phyloP scores from a whole-genome alignment of 345 rosid genomes.

The Psidium friedrichsthalianum region DNA sequence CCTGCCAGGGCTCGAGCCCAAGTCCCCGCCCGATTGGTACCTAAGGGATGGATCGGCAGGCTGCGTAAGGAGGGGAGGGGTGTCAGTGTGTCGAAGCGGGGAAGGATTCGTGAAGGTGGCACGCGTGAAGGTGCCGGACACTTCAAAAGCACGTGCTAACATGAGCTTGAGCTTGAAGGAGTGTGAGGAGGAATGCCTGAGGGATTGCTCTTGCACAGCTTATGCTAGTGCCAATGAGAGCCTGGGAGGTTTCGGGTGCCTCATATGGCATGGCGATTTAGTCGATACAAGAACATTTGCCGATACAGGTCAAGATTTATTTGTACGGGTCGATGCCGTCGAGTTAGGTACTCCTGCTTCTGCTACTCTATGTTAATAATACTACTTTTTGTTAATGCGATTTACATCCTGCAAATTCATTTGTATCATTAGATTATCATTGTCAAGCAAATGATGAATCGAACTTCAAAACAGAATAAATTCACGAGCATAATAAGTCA shows the following conservation, averaged over 20 bases:
- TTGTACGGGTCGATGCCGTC: constrained; percentile 28
- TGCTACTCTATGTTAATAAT: background rate
- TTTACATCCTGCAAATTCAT: accelerated
- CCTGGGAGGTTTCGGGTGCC: constrained; percentile 6
- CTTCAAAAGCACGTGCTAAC: too few relatives aligned
- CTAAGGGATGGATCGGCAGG: too few relatives aligned
- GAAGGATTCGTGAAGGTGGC: too few relatives aligned
- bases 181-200: too few relatives aligned
- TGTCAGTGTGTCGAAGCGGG: too few relatives aligned
- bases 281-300: constrained; percentile 27
- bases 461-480: background rate
- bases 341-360: constrained; percentile 30
- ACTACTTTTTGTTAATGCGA: background rate
- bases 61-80: too few relatives aligned
- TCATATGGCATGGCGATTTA: constrained; percentile 39
- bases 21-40: too few relatives aligned
- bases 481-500: background rate
- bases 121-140: too few relatives aligned
- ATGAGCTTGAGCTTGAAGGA: too few relatives aligned
- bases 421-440: background rate
- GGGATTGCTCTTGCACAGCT: too few relatives aligned
- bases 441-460: background rate
- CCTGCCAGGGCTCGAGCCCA: too few relatives aligned
- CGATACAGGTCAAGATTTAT: constrained; percentile 37
- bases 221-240: too few relatives aligned